phyloP scores from a whole-genome alignment of 352 stramenopile species.

The Globisporangium okanoganense region DNA sequence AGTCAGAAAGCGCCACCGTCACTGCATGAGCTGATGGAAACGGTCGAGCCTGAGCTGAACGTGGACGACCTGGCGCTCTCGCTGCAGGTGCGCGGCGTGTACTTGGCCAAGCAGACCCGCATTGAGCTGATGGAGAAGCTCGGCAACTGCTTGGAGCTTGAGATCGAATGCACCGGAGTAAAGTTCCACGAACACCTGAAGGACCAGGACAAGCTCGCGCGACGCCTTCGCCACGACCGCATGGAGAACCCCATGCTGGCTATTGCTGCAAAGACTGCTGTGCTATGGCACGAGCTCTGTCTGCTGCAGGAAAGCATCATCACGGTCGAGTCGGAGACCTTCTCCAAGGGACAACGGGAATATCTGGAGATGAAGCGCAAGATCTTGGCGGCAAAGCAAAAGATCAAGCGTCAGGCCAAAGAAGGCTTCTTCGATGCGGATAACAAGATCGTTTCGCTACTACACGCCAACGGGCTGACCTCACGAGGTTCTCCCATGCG shows the following conservation, averaged over 20 bases:
- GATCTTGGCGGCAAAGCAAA: slow-evolving; percentile 47
- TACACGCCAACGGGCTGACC: slow-evolving; percentile 55
- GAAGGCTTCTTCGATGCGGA: slow-evolving; percentile 30
- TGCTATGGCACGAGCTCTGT: slow-evolving; percentile 48
- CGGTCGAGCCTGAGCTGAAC: slow-evolving; percentile 59
- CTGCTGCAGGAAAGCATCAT: slow-evolving; percentile 43
- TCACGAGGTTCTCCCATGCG: slow-evolving; percentile 33
- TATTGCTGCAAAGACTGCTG: slow-evolving; percentile 29
- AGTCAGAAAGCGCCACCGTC: slow-evolving; percentile 14
- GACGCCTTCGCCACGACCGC: slow-evolving; percentile 46
- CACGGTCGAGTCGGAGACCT: slow-evolving; percentile 31
- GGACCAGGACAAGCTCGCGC: slow-evolving; percentile 50
- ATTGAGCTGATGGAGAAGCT: slow-evolving; percentile 54
- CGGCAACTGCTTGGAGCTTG: slow-evolving; percentile 49
- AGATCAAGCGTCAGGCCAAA: slow-evolving; percentile 51
- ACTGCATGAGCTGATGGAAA: slow-evolving; percentile 46
- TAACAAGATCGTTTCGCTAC: slow-evolving; percentile 3
- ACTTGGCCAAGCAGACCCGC: slow-evolving; percentile 55
- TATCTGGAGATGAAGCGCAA: slow-evolving; percentile 63
- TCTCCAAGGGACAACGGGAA: slow-evolving; percentile 33
- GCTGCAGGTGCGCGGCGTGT: slow-evolving; percentile 57
- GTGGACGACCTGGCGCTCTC: slow-evolving; percentile 61
- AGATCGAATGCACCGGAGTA: slow-evolving; percentile 60
- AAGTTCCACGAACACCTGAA: slow-evolving; percentile 72
- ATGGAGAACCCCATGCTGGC: slow-evolving; percentile 32